Evolutionary conservation across 805 yeast species (phyloP).

Genomic region (Ogataea methylovora): DNA sequence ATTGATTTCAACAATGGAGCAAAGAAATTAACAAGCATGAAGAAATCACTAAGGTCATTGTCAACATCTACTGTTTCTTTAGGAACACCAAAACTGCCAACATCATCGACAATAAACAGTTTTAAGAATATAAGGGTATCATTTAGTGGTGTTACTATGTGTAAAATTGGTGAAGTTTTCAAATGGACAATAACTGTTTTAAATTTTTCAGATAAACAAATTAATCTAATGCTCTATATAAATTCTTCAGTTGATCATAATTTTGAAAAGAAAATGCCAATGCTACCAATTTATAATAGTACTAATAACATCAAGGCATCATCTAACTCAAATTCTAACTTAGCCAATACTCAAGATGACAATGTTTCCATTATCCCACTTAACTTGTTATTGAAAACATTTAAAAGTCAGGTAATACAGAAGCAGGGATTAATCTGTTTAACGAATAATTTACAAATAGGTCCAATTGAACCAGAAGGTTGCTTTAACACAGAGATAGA

Average conservation of each 20-base stretch:
- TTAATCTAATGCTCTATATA: slow-evolving; percentile 45
- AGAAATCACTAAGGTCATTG: not conserved
- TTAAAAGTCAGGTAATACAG: slow-evolving; percentile 22
- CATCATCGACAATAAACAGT: not conserved
- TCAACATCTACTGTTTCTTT: not conserved
- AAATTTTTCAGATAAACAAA: slow-evolving; percentile 41
- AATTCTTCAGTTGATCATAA: slow-evolving; percentile 27
- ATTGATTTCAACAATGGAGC: slow-evolving; percentile 19
- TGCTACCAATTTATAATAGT: slow-evolving; percentile 22
- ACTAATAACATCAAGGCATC: not conserved
- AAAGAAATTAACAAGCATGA: not conserved
- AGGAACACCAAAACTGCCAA: slow-evolving; percentile 1
- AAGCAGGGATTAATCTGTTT: slow-evolving; percentile 53
- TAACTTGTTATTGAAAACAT: slow-evolving; percentile 17
- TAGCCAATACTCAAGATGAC: slow-evolving; percentile 9
- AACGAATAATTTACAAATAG: slow-evolving; percentile 54
- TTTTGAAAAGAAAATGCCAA: slow-evolving; percentile 29
- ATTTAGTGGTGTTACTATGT: slow-evolving; percentile 48
- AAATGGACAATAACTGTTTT: slow-evolving; percentile 61
- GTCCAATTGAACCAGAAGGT: slow-evolving; percentile 39
- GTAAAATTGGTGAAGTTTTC: slow-evolving; percentile 51
- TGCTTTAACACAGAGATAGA: slow-evolving; percentile 58
- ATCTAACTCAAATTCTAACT: slow-evolving; percentile 3
- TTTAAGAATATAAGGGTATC: not conserved
- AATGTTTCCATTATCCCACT: slow-evolving; percentile 23